Base-by-base conservation (phyloP, 2,329 filamentous ascomycete species). In the Diaporthe citrichinensis region DNA sequence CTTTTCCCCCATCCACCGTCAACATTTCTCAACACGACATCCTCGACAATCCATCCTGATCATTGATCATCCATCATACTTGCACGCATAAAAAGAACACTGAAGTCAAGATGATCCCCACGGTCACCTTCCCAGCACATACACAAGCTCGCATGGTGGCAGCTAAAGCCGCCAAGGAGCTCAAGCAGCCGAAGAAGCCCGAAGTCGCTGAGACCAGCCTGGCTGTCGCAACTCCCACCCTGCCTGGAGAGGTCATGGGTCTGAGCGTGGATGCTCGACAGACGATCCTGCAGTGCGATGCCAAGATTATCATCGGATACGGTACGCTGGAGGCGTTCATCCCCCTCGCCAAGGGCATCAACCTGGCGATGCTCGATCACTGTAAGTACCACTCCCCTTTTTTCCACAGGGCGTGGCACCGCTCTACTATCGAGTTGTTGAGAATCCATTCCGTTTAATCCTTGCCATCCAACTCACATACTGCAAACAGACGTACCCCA, bases 191-290 rank as follows among this genome's bases (percentile, higher is more conserved):
- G 6, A 31, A 44, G n/a, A 20, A 41, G 23, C 6, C 6, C 59
- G 5, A n/a, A 41, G n/a, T 2, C 39, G 17, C 46, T 10, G 20
- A 51, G 28, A 10, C 46, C 9, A n/a, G 44, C 44, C 20, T 1
- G 14, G 10, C 28, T 39, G 10, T n/a, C 0, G 15, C 23, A 0
- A 2, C 23, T 20, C 46, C 31, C 1, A 7, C n/a, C 28, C 23
- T 36, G 1, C 49, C 46, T 6, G 65, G 65, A 14, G 12, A 53
- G 3, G 46, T 69, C 15, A 4, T 8, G 3, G 65, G 14, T 3
- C 23, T 69, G 1, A 55, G 6, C 23, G 0, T 61, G 3, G 36
- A 15, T 4, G 58, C 58, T n/a, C 34, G 58, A 9, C 34, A 61
- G 23, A 7, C 8, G 3, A 61, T 59, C 34, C 23, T 59, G 34